Base-by-base conservation (phyloP, 2,329 filamentous ascomycete species). In the Ophiostoma tasmaniense region DNA sequence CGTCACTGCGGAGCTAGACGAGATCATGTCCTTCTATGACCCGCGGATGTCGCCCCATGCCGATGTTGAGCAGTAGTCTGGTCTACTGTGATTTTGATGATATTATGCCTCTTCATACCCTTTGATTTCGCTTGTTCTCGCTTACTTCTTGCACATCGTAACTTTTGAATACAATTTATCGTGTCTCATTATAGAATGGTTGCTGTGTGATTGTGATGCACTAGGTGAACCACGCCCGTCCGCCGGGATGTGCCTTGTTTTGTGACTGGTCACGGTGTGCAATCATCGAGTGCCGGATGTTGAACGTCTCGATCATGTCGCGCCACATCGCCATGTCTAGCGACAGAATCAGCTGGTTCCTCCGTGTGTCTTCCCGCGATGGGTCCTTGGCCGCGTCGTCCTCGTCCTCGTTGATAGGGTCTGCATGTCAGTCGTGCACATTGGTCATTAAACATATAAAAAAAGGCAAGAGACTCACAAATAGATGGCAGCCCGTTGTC, bases 291-390 rank as follows among this genome's bases (percentile, higher is more conserved):
- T 92, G 83, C n/a, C 81, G 84, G 73, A 98, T 92, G 33, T 89
- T 81, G 75, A 93, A 96, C 0, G 86, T 87, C 11, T 90, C 78
- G 66, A 96, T 89, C 62, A 97, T 83, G 25, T 91, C 85, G 73
- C 87, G 81, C 94, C 94, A 99, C 0, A 86, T 91, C 1, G 86
- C 83, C 81, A 93, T 95, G 74, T 98, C 93, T 71, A 99, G 86
- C 14, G 90, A 89, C 76, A 98, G 87, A 28, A 99, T 89, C 14
- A 93, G 91, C 79, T 99, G 95, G 72, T 95, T 90, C 73, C 90
- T 88, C 30, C 66, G 68, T 3, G 69, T 69, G 64, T 73, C 71
- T 20, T 71, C 70, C 22, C 65, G 61, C 33, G 39, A 20, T 17
- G 33, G 35, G n/a, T 64, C 64, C 30, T 42, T 52, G n/a, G 20